Percentiles rank a stretch among this genome's conserved stretches.
Conservation (phyloP, 2,329 filamentous ascomycete genomes). For the Cladophialophora bantiana region DNA sequence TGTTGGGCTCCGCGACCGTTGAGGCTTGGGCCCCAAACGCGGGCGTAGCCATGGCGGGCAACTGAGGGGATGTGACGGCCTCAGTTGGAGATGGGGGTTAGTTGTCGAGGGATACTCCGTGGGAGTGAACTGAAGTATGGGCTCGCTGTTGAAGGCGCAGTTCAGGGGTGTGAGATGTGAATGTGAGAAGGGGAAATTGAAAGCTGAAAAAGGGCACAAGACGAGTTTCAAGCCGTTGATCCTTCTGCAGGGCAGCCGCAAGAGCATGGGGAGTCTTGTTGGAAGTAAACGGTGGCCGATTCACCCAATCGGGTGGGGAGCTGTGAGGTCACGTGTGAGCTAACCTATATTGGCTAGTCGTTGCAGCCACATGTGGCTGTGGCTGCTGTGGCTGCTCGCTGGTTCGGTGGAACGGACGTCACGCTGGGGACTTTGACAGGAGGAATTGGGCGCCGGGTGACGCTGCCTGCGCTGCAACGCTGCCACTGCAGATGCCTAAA, state of each 20-base stretch:
- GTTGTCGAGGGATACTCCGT: neutral
- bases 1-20: conserved; percentile 50
- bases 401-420: neutral
- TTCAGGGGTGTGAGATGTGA: neutral
- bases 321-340: neutral
- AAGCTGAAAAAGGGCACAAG: conserved; percentile 17
- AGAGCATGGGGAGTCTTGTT: neutral
- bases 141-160: neutral
- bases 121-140: neutral
- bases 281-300: conserved; percentile 7
- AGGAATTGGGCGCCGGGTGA: too few relatives aligned
- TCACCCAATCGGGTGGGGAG: conserved; percentile 1
- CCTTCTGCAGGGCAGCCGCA: conserved; percentile 6
- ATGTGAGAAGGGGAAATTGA: neutral
- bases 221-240: conserved; percentile 12
- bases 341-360: neutral
- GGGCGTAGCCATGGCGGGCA: conserved; percentile 49
- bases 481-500: neutral
- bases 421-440: too few relatives aligned
- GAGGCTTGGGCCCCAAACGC: conserved; percentile 49
- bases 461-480: too few relatives aligned
- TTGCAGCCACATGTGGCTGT: neutral
- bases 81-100: neutral
- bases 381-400: neutral
- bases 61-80: conserved; percentile 25